Base-by-base conservation (phyloP, 164 flowering plant species). In the Houttuynia cordata region DNA sequence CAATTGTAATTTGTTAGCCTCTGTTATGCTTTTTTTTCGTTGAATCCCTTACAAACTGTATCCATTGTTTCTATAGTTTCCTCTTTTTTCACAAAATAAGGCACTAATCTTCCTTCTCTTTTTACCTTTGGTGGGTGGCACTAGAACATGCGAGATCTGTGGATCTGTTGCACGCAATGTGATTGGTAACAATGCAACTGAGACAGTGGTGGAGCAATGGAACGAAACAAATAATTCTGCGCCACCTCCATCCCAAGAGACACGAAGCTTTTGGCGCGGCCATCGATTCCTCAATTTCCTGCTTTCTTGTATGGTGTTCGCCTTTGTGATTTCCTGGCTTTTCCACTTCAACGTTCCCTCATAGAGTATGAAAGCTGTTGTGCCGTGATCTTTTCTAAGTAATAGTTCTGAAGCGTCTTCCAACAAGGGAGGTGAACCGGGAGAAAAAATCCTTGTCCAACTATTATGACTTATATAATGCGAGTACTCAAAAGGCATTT, bases 301-400 rank as follows among this genome's bases (percentile, higher is more conserved):
- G 59, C 86, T 91, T 1, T 93, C 93, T 22, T 91, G 96, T 64
- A 81, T 88, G 89, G 91, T 88, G 7, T 88, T 91, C 69, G 96
- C 96, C 41, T 91, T 91, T 69, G 86, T 86, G 67, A 76, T 91
- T 60, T 88, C 93, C n/a, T 88, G 97, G 96, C 93, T 91, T 58
- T 88, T 91, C 54, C 96, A 91, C 79, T 91, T 91, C 78, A 81
- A 88, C 40, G 80, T 91, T 59, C 88, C 92, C 51, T 83, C 87
- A 18, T 78, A 54, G 57, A 45, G 2, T 45, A 12, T 17, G 17
- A 20, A 23, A 23, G 24, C 24, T 53, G 24, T 20, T 10, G 13
- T 53, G 19, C 9, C 12, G 10, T 10, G 56, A 18, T 20, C 22
- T 7, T 8, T 52, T 22, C 22, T 12, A 8, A 53, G 20, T 30